Evolutionary conservation across 2,329 filamentous ascomycete species (phyloP), one percentile per base, ranked within the genome.

Genomic region (Colletotrichum melonis): DNA sequence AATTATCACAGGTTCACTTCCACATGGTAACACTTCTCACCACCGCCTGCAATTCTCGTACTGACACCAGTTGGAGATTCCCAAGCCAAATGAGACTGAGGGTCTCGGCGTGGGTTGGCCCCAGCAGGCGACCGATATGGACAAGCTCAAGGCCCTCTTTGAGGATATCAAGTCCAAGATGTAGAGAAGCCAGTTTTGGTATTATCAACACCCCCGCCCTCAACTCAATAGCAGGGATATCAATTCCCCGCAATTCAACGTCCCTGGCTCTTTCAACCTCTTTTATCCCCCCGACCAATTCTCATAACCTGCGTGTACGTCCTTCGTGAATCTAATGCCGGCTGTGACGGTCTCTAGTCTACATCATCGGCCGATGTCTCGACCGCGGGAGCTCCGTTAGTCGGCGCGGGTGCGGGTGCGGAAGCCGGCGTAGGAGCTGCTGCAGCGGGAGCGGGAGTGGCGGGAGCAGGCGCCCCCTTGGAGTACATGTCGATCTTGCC

Each of bases 91-190:
- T 79, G 86, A 92, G 78, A 80, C 87, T 46, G 94, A 98, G 82
- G 97, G 97, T 7, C 86, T 99, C 64, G 91, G 89, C 5, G 88
- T 98, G 77, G 82, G 85, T 42, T 99, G 97, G 97, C 95, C 95
- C 24, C 86, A 92, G 75, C 89, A 94, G 84, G 83, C 87, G 74
- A 89, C 89, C 1, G 92, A 98, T 78, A 97, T 97, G 93, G 94
- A 94, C 1, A 90, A 92, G 81, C 86, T 99, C 78, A 94, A 95
- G 88, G 90, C 90, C 75, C 86, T 97, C 74, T 88, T 90, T 74
- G 95, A 96, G 82, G 94, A 97, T 68, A 88, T 99, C 80, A 97
- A 97, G 89, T 85, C 92, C 19, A 98, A 95, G 88, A 96, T 98
- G 89, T 98, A 87, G 58, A 32, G 22, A 38, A 30, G 24, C 14